These are phyloP conservation scores for Pisolithus sp. DNA, from an alignment of 768 basidiomycete genomes.

Conservation along the genomic window DNA sequence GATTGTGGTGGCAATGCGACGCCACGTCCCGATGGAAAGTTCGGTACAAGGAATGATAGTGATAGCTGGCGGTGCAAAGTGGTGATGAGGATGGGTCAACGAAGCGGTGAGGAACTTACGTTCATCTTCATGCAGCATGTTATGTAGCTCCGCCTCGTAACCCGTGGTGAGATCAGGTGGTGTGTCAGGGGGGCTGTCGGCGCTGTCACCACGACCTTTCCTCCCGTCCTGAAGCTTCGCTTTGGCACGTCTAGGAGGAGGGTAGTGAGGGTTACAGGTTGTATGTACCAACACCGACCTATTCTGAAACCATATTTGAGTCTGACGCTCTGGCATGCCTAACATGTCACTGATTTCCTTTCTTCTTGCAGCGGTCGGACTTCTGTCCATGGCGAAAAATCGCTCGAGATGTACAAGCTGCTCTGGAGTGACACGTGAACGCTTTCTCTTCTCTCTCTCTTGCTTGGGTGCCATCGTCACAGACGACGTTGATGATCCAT, in stretches of 20 bases:
- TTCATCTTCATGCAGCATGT: slow-evolving; percentile 69
- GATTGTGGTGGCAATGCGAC: slow-evolving; percentile 54
- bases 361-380: slow-evolving; percentile 64
- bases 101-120: slow-evolving; percentile 40
- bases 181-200: slow-evolving; percentile 37
- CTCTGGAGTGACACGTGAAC: slow-evolving; percentile 72
- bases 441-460: slow-evolving; percentile 59
- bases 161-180: slow-evolving; percentile 47
- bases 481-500: slow-evolving; percentile 20
- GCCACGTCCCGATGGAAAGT: slow-evolving; percentile 73
- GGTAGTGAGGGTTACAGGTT: slow-evolving; percentile 1
- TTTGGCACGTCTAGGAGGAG: slow-evolving; percentile 63
- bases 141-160: slow-evolving; percentile 54
- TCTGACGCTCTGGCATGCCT: slow-evolving; percentile 83
- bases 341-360: slow-evolving; percentile 68
- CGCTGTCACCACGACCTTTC: slow-evolving; percentile 31
- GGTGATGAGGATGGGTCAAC: background rate
- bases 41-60: slow-evolving; percentile 72
- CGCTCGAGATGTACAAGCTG: slow-evolving; percentile 73
- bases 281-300: slow-evolving; percentile 31
- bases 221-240: slow-evolving; percentile 67
- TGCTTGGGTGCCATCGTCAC: slow-evolving; percentile 21
- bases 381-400: slow-evolving; percentile 61
- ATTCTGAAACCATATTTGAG: slow-evolving; percentile 89
- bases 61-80: slow-evolving; percentile 40